Conservation (phyloP, 345 rosid genomes). For the Psidium guajava region DNA sequence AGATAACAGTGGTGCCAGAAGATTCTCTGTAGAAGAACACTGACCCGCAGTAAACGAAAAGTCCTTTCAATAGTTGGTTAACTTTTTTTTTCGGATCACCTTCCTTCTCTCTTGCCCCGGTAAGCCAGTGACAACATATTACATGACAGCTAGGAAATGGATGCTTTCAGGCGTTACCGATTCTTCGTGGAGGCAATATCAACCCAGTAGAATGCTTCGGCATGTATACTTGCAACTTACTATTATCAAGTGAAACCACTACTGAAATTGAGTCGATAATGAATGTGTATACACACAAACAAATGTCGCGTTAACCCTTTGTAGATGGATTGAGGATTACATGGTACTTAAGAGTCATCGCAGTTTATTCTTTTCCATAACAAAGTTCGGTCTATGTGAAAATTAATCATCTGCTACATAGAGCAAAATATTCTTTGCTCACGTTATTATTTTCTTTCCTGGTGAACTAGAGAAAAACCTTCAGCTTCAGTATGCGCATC, state of each 20-base stretch:
- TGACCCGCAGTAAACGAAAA: not conserved
- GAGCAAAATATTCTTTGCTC: not conserved
- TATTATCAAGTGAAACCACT: not conserved
- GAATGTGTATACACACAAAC: not conserved
- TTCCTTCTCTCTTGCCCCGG: not conserved
- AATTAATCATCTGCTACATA: not conserved
- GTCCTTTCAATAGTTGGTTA: not conserved
- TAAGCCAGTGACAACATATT: not conserved
- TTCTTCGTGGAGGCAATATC: not conserved
- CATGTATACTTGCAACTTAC: not conserved
- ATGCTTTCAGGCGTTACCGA: not conserved
- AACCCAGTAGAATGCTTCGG: not conserved
- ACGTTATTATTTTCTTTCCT: not conserved
- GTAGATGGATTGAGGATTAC: not conserved
- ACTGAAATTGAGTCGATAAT: not conserved
- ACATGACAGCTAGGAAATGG: not conserved
- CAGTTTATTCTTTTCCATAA: not conserved
- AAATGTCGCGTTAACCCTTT: not conserved
- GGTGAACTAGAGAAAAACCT: not conserved
- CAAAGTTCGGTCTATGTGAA: not conserved
- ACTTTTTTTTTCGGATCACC: not conserved
- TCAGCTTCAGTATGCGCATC: not conserved
- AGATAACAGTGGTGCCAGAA: not conserved
- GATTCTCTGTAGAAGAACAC: not conserved
- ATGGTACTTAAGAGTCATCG: not conserved